Percentiles rank a stretch among this genome's conserved stretches.
These are phyloP conservation scores for Globisporangium takayamanum DNA, from an alignment of 352 stramenopile genomes.

Conservation along the genomic window DNA sequence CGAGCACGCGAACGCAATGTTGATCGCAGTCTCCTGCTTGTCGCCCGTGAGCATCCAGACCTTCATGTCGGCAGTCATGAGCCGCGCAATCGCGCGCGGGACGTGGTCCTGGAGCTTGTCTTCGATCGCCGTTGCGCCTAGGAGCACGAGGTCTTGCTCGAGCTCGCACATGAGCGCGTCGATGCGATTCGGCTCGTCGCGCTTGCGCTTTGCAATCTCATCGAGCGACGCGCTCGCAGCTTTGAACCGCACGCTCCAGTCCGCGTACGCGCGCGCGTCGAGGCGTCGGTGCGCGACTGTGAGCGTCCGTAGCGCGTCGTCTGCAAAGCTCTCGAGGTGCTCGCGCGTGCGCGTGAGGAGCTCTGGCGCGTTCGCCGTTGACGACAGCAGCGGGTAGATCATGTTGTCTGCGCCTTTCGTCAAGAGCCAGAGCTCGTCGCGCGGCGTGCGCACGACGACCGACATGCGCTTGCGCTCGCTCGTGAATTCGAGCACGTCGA, in stretches of 20 bases:
- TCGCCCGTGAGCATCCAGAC: constrained; percentile 95
- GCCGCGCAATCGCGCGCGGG: constrained; percentile 74
- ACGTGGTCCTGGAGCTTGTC: constrained; percentile 91
- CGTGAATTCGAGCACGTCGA: constrained; percentile 84
- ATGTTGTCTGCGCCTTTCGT: constrained; percentile 85
- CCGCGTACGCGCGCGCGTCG: constrained; percentile 26
- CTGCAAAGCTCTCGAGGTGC: constrained; percentile 61
- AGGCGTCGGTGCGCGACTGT: constrained; percentile 56
- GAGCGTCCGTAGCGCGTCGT: constrained; percentile 76
- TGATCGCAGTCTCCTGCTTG: constrained; percentile 94
- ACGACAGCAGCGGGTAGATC: constrained; percentile 54
- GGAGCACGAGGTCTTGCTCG: constrained; percentile 50
- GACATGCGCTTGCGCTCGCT: constrained; percentile 98
- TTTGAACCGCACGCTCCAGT: constrained; percentile 53
- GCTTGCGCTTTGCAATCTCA: constrained; percentile 13
- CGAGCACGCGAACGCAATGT: constrained; percentile 91
- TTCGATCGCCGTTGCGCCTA: no score
- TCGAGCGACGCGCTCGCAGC: constrained; percentile 40
- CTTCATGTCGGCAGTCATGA: constrained; percentile 87
- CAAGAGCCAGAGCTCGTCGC: constrained; percentile 45
- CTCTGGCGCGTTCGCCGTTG: constrained; percentile 8
- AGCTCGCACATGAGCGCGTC: constrained; percentile 61
- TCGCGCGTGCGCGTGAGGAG: constrained; percentile 14
- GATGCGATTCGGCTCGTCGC: constrained; percentile 44
- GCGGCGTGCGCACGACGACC: constrained; percentile 81